phyloP scores from a whole-genome alignment of 345 rosid genomes.

The Bruguiera parviflora region DNA sequence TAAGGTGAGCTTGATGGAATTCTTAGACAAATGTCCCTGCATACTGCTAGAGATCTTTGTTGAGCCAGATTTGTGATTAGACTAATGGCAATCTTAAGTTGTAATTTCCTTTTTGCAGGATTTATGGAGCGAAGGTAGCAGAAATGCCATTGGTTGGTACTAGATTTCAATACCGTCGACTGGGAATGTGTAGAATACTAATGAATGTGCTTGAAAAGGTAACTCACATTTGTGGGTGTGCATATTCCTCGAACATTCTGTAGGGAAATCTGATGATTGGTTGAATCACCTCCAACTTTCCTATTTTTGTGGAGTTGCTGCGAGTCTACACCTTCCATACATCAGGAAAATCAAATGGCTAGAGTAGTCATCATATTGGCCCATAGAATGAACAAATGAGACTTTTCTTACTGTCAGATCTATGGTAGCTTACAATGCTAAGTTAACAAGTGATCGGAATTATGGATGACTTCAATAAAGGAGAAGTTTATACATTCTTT shows the following conservation, averaged over 20 bases:
- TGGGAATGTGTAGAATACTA: constrained; percentile 60
- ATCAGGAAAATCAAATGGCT: not conserved
- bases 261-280: too few relatives aligned
- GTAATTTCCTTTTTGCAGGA: constrained; percentile 34
- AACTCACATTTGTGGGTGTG: not conserved
- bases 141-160: constrained; percentile 77
- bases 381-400: not conserved
- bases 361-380: not conserved
- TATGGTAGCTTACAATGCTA: not conserved
- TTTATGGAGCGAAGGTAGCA: constrained; percentile 54
- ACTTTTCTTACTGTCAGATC: too few relatives aligned
- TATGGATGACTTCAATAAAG: not conserved
- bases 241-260: too few relatives aligned
- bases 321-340: too few relatives aligned
- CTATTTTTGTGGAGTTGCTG: too few relatives aligned
- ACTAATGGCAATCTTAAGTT: constrained; percentile 12
- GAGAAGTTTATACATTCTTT: not conserved
- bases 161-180: constrained; percentile 38
- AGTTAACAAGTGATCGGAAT: not conserved
- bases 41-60: constrained; percentile 13
- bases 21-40: not conserved
- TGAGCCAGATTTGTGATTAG: constrained; percentile 7
- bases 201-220: constrained; percentile 65
- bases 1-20: constrained; percentile 45
- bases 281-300: too few relatives aligned